Evolutionary conservation across 495 filamentous ascomycete genomes (phyloP).

Genomic region (Antarctomyces pellizariae): DNA sequence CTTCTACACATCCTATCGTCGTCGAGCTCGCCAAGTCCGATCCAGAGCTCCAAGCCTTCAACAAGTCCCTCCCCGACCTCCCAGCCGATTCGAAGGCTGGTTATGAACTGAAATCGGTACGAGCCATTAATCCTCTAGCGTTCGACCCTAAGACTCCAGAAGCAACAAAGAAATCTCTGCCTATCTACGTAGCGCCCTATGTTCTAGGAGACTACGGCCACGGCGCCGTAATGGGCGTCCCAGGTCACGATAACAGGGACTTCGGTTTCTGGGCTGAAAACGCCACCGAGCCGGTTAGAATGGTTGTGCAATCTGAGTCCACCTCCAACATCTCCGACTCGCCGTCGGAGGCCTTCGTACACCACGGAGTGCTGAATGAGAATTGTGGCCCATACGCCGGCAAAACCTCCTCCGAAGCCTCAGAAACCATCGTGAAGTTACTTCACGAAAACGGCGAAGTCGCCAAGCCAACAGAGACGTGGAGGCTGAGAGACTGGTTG

Average conservation of each 20-base stretch:
- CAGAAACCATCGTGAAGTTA: conserved; percentile 31
- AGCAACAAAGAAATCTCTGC: conserved; percentile 28
- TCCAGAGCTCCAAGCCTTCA: conserved; percentile 34
- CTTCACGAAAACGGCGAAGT: conserved; percentile 25
- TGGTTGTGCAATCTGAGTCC: conserved; percentile 26
- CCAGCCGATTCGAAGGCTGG: conserved; percentile 54
- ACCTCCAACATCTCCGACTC: conserved; percentile 17
- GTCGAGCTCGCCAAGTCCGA: conserved; percentile 31
- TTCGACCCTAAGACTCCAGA: conserved; percentile 26
- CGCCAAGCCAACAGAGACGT: conserved; percentile 38
- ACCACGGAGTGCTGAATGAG: conserved; percentile 39
- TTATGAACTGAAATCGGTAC: conserved; percentile 34
- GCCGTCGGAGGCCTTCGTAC: conserved; percentile 24
- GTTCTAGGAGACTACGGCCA: conserved; percentile 77
- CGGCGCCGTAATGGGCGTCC: conserved; percentile 81
- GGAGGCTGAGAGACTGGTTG: conserved; percentile 69
- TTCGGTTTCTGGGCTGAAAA: conserved; percentile 60
- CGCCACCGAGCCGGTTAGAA: conserved; percentile 23
- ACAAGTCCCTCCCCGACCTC: conserved; percentile 35
- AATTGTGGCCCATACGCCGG: conserved; percentile 34
- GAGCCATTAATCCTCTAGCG: conserved; percentile 41
- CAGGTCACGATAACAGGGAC: conserved; percentile 59
- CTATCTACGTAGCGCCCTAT: conserved; percentile 64
- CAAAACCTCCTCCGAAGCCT: conserved; percentile 35
- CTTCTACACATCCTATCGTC: conserved; percentile 50